These are phyloP conservation scores for Ophidiomyces ophidiicola DNA, from an alignment of 2,329 filamentous ascomycete species.

Conservation along the genomic window DNA sequence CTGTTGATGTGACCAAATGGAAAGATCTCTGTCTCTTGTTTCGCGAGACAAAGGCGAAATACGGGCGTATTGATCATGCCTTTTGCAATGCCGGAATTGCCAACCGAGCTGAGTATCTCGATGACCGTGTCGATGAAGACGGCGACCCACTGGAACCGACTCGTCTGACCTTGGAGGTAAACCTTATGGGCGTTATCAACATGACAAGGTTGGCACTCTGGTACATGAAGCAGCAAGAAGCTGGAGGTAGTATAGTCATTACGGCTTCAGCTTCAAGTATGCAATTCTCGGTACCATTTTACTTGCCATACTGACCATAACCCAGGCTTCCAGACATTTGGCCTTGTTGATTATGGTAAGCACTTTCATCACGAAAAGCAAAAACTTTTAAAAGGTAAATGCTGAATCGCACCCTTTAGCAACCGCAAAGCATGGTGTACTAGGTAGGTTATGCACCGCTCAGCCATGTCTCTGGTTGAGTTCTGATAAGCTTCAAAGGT, in stretches of 20 bases:
- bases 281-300: background rate
- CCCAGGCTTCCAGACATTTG: slow-evolving; percentile 36
- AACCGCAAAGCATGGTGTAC: slow-evolving; percentile 43
- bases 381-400: background rate
- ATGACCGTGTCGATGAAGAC: slow-evolving; percentile 38
- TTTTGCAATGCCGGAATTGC: slow-evolving; percentile 46
- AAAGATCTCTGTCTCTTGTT: slow-evolving; percentile 41
- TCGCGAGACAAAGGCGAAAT: slow-evolving; percentile 35
- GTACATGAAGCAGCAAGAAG: slow-evolving; percentile 39
- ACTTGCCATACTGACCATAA: background rate
- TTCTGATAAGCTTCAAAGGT: background rate
- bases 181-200: slow-evolving; percentile 40
- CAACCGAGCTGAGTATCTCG: slow-evolving; percentile 37
- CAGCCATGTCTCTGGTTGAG: background rate
- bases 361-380: background rate
- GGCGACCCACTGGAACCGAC: slow-evolving; percentile 40
- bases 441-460: slow-evolving; percentile 30
- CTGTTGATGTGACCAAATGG: slow-evolving; percentile 42
- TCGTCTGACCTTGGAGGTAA: slow-evolving; percentile 38
- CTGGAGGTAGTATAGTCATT: slow-evolving; percentile 44
- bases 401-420: slow-evolving; percentile 21
- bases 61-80: slow-evolving; percentile 37
- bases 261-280: slow-evolving; percentile 38
- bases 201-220: slow-evolving; percentile 40
- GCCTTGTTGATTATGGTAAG: slow-evolving; percentile 40